Conservation (phyloP, 2,329 filamentous ascomycete genomes). For the Fusarium poae region DNA sequence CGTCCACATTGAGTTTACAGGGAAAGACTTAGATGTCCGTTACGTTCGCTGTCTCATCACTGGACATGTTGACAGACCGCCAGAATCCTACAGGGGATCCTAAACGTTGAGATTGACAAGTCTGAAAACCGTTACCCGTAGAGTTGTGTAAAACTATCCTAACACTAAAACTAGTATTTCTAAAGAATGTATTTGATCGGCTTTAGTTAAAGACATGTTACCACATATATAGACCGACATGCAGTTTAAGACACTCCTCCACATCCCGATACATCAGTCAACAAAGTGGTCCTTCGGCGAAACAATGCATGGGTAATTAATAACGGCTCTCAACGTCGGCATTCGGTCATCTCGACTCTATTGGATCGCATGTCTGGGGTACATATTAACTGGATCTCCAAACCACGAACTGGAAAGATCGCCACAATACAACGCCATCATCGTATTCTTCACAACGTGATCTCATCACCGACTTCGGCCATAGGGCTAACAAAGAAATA, state of each 20-base stretch:
- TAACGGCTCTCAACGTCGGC: slow-evolving; percentile 5
- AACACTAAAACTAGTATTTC: not conserved
- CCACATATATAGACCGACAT: not conserved
- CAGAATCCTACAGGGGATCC: not conserved
- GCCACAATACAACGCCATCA: slow-evolving; percentile 19
- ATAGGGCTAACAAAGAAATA: not conserved
- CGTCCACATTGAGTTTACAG: not conserved
- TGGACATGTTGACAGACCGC: not conserved
- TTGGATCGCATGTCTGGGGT: slow-evolving; percentile 26
- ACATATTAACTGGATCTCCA: slow-evolving; percentile 23
- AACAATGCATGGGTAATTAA: not conserved
- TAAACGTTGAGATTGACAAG: not conserved
- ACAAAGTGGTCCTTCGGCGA: slow-evolving; percentile 7
- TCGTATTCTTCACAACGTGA: slow-evolving; percentile 12
- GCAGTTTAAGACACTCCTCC: slow-evolving; percentile 14
- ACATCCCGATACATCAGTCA: slow-evolving; percentile 20
- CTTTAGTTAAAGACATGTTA: not conserved
- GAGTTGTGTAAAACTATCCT: not conserved
- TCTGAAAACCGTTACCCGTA: not conserved
- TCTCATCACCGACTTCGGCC: slow-evolving; percentile 15
- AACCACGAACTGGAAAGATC: slow-evolving; percentile 30
- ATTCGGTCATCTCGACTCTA: not conserved
- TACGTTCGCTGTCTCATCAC: not conserved
- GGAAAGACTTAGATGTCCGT: rapidly evolving
- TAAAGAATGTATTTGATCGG: not conserved